Evolutionary conservation across 2,329 filamentous ascomycete genomes (phyloP), one percentile per base, ranked within the genome.

Genomic region (Pseudocercospora eumusae): DNA sequence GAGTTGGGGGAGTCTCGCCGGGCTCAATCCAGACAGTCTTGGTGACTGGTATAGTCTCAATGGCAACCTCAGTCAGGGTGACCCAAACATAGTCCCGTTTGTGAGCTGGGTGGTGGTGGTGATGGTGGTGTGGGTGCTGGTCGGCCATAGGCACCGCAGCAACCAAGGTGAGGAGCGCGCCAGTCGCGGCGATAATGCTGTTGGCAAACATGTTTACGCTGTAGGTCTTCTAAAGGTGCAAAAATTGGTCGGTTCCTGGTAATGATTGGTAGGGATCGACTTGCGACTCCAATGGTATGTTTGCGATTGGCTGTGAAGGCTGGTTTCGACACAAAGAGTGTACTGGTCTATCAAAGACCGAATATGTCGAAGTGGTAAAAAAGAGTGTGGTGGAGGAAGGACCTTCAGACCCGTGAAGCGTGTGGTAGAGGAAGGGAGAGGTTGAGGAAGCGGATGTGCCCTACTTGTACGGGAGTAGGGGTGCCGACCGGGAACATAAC

Each of bases 21-120:
- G 74, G 68, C 70, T 77, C 70, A 21, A 80, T 75, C 75, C 76
- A 82, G 72, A 85, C 64, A 62, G 81, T 83, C 65, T 76, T 78
- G 62, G 79, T 81, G 61, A 81, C 74, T 57, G 78, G 74, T 55
- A 84, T 73, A 45, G 81, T 84, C 59, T 80, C 79, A 68, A 79
- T 77, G 58, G 79, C 80, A 56, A 79, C 73, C 21, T 79, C 76
- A 40, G 76, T 78, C 53, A 82, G 76, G 27, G 82, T 84, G 65
- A 81, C 76, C 75, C 78, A 83, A 58, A 82, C 79, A 40, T 82
- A 71, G 56, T 78, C 78, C 64, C 77, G 77, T 64, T 78, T 77
- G 66, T 73, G 62, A 47, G 61, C 61, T 11, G 56, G 52, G 63
- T 68, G 67, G 20, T 61, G 61, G 28, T 65, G 64, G 31, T 64